Evolutionary conservation across 345 rosid genomes (phyloP).

Genomic region (Pelargonium nanum): DNA sequence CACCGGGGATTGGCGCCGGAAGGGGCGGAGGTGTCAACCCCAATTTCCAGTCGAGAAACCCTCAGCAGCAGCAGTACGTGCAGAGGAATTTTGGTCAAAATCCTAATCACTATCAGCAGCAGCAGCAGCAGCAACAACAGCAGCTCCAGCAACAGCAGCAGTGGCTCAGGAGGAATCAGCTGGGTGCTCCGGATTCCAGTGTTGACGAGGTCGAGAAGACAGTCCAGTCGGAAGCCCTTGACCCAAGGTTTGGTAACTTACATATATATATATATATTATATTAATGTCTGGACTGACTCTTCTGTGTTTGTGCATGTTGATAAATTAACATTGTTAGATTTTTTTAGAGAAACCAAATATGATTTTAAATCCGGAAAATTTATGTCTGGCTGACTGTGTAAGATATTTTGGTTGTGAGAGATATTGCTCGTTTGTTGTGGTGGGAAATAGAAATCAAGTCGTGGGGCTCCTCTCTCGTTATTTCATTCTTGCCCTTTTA

Average conservation of each 20-base stretch:
- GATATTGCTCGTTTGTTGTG: not conserved
- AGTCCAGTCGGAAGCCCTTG: slow-evolving; percentile 68
- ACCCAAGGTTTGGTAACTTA: slow-evolving; percentile 42
- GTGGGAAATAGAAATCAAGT: not conserved
- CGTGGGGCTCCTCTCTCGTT: no score
- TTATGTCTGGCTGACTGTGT: not conserved
- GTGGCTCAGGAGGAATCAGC: slow-evolving; percentile 57
- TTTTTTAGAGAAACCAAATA: no score
- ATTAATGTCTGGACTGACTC: not conserved
- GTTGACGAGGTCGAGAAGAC: slow-evolving; percentile 62
- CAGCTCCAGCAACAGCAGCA: slow-evolving; percentile 46
- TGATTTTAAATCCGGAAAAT: not conserved
- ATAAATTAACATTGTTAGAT: not conserved
- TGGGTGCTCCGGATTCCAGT: slow-evolving; percentile 18
- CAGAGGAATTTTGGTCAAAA: slow-evolving; percentile 40
- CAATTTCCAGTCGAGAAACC: slow-evolving; percentile 28
- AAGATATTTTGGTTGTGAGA: not conserved
- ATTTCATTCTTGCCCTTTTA: no score
- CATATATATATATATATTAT: not conserved
- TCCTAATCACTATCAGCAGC: slow-evolving; percentile 40
- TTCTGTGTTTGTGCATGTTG: not conserved
- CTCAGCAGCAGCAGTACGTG: slow-evolving; percentile 44
- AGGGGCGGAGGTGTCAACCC: slow-evolving; percentile 14
- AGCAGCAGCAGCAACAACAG: slow-evolving; percentile 24
- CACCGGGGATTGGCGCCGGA: slow-evolving; percentile 25